These are phyloP conservation scores for maize (Zea mays) DNA, from an alignment of 176 grass and related monocot species.

Conservation along the genomic window Zm-B73-REFERENCE-NAM-5.0 NC_050103.1:159693001-159693500, in stretches of 20 bases:
- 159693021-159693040: constrained; percentile 15
- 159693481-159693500: constrained; percentile 93
- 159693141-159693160: too few species aligned
- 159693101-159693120: background rate
- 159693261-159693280: background rate
- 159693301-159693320: background rate
- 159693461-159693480: constrained; percentile 93
- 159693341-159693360: too few species aligned
- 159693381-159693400: too few species aligned
- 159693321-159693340: background rate
- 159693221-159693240: background rate
- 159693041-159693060: background rate
- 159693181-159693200: too few species aligned
- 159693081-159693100: background rate
- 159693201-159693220: too few species aligned
- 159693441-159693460: constrained; percentile 74
- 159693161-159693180: too few species aligned
- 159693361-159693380: too few species aligned
- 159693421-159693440: too few species aligned
- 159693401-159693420: too few species aligned
- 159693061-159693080: background rate
- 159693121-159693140: too few species aligned
- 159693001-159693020: constrained; percentile 31
- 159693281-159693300: background rate
- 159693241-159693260: background rate